Percentiles rank a stretch among this genome's conserved stretches.
Conservation (phyloP, 768 basidiomycete genomes). For the Phaeotremella skinneri region DNA sequence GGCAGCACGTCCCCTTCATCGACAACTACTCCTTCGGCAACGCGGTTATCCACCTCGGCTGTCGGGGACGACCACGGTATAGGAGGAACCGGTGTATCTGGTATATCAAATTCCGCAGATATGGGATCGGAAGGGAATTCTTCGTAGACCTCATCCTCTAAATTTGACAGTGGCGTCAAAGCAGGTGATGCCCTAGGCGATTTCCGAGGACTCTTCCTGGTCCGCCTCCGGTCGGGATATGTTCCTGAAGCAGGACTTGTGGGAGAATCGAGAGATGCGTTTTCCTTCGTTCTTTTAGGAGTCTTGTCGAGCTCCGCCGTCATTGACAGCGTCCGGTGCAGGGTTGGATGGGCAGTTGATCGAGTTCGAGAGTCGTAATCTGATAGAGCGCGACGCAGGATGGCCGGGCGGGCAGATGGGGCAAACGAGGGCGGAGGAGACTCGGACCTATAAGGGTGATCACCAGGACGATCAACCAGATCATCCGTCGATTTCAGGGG, state of each 20-base stretch:
- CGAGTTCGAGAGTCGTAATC: conserved; percentile 31
- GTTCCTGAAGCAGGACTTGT: conserved; percentile 1
- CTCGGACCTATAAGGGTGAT: neutral
- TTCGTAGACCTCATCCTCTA: conserved; percentile 7
- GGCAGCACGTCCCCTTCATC: conserved; percentile 44
- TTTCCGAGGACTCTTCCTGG: conserved; percentile 27
- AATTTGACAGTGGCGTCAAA: conserved; percentile 4
- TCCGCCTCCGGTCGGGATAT: conserved; percentile 8
- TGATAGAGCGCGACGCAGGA: conserved; percentile 34
- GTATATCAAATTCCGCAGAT: neutral
- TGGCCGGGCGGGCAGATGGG: conserved; percentile 32
- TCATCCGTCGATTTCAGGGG: neutral
- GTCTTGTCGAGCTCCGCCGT: conserved; percentile 26
- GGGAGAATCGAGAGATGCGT: conserved; percentile 22
- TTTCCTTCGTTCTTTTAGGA: conserved; percentile 18
- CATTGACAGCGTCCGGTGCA: conserved; percentile 26
- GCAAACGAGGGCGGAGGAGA: conserved; percentile 24
- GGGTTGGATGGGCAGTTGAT: conserved; percentile 8
- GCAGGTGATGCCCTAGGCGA: conserved; percentile 11
- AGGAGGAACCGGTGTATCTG: too few relatives aligned
- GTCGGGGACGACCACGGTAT: neutral
- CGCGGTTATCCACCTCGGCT: neutral
- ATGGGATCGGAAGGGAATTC: conserved; percentile 3
- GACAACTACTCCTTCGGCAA: conserved; percentile 15
- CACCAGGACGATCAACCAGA: too few relatives aligned